phyloP scores from a whole-genome alignment of 2,329 filamentous ascomycete species.

The Gaeumannomyces sp. region DNA sequence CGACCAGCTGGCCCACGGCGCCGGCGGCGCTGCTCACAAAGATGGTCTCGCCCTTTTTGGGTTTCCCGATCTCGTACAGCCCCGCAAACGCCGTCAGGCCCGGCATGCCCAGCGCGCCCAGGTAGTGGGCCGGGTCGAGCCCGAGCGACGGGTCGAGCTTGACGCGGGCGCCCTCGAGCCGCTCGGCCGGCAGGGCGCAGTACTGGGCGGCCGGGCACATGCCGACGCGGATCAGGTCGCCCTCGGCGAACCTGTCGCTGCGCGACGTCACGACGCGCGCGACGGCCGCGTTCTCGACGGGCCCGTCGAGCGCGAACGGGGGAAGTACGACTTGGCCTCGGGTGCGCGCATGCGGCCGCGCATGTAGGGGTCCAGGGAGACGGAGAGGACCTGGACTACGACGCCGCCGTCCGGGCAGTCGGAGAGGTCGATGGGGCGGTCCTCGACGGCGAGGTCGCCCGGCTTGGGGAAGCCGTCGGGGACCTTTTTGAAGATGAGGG shows the following conservation, averaged over 20 bases:
- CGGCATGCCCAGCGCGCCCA: conserved; percentile 57
- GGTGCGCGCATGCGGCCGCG: conserved; percentile 70
- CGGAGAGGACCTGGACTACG: conserved; percentile 62
- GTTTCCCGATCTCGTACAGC: conserved; percentile 64
- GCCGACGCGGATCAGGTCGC: conserved; percentile 57
- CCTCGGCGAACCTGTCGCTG: conserved; percentile 50
- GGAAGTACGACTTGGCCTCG: conserved; percentile 58
- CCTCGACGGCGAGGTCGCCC: conserved; percentile 64
- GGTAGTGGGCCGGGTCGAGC: conserved; percentile 60
- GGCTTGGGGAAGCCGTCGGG: conserved; percentile 61
- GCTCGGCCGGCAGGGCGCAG: conserved; percentile 36
- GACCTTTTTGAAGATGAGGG: conserved; percentile 64
- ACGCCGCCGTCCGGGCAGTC: conserved; percentile 59
- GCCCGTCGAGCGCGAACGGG: conserved; percentile 55
- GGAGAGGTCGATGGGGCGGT: conserved; percentile 59
- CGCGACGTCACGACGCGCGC: conserved; percentile 67
- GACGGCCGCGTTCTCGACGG: conserved; percentile 59
- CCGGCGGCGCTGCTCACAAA: conserved; percentile 76
- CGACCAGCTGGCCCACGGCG: conserved; percentile 76
- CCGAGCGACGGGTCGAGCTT: conserved; percentile 64
- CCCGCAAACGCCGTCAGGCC: conserved; percentile 45
- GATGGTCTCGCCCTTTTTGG: conserved; percentile 72
- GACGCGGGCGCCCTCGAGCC: conserved; percentile 29
- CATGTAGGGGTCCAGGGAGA: conserved; percentile 80
- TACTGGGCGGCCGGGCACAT: conserved; percentile 63